Conservation (phyloP, 148 eudicot genomes). For the Hydrangea macrophylla region DNA sequence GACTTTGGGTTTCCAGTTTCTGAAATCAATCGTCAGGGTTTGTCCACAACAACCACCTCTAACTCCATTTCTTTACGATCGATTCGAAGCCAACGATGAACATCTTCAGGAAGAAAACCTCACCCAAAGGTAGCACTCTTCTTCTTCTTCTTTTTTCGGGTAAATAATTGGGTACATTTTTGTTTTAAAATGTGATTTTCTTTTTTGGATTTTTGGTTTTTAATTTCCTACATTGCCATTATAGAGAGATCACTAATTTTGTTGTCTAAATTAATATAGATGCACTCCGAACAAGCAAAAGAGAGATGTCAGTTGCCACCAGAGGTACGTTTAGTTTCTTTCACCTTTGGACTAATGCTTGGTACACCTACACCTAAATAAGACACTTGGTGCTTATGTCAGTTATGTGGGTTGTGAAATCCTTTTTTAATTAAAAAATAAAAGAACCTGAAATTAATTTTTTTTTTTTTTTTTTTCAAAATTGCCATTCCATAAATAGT, state of each 20-base stretch:
- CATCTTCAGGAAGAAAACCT: slow-evolving; percentile 67
- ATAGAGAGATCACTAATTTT: background rate
- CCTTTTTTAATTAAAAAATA: no score
- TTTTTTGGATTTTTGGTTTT: background rate
- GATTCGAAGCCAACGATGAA: slow-evolving; percentile 15
- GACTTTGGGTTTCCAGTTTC: background rate
- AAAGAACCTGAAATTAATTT: no score
- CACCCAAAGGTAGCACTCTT: slow-evolving; percentile 50
- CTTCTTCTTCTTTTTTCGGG: background rate
- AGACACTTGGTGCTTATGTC: no score
- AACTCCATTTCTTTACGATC: background rate
- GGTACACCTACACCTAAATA: no score
- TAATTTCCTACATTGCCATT: background rate
- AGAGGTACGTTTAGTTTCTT: slow-evolving; percentile 39
- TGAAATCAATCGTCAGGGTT: background rate
- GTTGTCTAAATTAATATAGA: slow-evolving; percentile 34
- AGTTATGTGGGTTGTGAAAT: no score
- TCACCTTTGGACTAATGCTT: no score
- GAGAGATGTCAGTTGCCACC: slow-evolving; percentile 71
- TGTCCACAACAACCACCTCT: no score
- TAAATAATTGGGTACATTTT: background rate
- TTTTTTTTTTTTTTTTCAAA: no score
- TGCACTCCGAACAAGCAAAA: slow-evolving; percentile 58
- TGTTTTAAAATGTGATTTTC: background rate
- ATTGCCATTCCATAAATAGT: no score